Evolutionary conservation across 805 yeast species (phyloP), one percentile per base, ranked within the genome.

Genomic region (Starmera amethionina): DNA sequence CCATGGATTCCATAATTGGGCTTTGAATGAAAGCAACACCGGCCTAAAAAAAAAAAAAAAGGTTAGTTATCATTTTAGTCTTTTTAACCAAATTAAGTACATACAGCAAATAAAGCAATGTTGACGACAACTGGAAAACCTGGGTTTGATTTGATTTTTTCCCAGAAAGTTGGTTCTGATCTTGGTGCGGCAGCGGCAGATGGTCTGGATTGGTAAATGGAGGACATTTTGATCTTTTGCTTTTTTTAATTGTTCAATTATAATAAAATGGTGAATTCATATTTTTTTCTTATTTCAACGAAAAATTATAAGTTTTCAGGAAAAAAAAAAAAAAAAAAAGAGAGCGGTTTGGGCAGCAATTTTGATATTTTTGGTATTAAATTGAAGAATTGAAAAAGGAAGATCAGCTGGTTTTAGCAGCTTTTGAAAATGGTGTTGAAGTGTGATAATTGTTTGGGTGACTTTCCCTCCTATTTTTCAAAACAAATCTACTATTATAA

Each of bases 1-100:
- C 88, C 65, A 83, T 64, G 75, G 80, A 74, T 42, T 82, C 90
- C 85, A 81, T 80, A 54, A 81, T 63, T 50, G 89, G 82, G 37
- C 88, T 79, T 65, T 80, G 86, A 50, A 84, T 75, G 60, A 83
- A 75, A 19, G 77, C 76, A 49, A 82, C 83, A 58, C 93, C 93
- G 37, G 82, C 76, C 67, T 63, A 42, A 18, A 34, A 27, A 27
- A 27, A 14, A 42, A 18, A 34, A 27, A 27, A 27, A 14, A 14
- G 13, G 8, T 15, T 19, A 8, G 14, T 13, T 34, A 8, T 5
- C 14, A 39, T 41, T 40, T 34, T 29, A 10, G 10, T 29, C n/a
- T n/a, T 12, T 30, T 14, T 27, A 29, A 11, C n/a, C 12, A 29
- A 29, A 29, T 3, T 11, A 14, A 16, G n/a, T 30, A 57, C 62